Evolutionary conservation across 1,284 basidiomycete species (phyloP), one percentile per base, ranked within the genome.

Genomic region (Thelephora terrestris): DNA sequence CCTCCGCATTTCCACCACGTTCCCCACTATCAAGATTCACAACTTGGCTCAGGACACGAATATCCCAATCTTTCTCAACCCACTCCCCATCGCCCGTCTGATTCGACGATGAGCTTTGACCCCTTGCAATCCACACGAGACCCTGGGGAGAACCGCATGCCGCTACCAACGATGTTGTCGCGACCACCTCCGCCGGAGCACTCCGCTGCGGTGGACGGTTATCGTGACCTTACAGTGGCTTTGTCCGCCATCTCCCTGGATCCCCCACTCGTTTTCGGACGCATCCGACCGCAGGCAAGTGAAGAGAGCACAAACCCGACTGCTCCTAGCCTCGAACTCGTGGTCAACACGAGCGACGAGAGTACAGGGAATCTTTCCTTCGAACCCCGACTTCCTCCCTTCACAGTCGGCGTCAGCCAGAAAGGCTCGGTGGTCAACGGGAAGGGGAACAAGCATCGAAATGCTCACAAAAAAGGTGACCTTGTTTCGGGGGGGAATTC

Each of bases 231-330:
- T 21, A 60, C 54, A 12, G 53, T 54, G 24, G 46, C 29, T 12
- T 32, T 32, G 53, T 24, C 48, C 57, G 16, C 57, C 57, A 12
- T 48, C 57, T 18, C 49, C 54, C 50, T 56, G 7, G 49, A 50
- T 25, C 53, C 57, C 32, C 60, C 65, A 48, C 62, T 74, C 20
- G 64, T 75, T n/a, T 79, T 80, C 57, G 79, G 79, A 6, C 77
- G 72, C 50, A 69, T 79, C 47, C 61, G 64, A 17, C 52, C 58
- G 17, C 54, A 64, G 10, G 59, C 53, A 24, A 56, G 55, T 9
- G 61, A 57, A 48, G 54, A 58, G 43, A 66, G 61, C 20, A 62
- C 56, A 12, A 66, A 61, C 47, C 64, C 67, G 5, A 50, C 56
- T 2, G n/a, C n/a, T 7, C 18, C 39, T 14, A 25, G 25, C 21